These are phyloP conservation scores for Penicillium hordei DNA, from an alignment of 2,329 filamentous ascomycete species.

Conservation along the genomic window DNA sequence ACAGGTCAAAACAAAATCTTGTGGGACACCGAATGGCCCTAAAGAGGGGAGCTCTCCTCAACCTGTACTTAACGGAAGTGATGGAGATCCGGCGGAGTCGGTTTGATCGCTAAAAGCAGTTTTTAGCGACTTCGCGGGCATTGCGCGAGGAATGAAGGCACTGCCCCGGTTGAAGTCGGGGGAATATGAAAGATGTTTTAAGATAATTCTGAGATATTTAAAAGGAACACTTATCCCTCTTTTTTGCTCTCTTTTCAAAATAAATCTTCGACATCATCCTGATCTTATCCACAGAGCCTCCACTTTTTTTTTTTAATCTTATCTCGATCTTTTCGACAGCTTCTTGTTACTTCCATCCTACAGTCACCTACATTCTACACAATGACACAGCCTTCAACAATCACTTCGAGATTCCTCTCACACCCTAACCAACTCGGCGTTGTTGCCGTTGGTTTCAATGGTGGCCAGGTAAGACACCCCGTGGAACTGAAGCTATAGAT, in stretches of 20 bases:
- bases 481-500: neutral
- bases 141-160: slow-evolving; percentile 17
- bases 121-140: slow-evolving; percentile 39
- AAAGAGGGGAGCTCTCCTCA: slow-evolving; percentile 40
- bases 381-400: slow-evolving; percentile 59
- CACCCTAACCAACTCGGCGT: slow-evolving; percentile 79
- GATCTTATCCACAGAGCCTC: slow-evolving; percentile 1
- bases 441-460: slow-evolving; percentile 93
- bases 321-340: slow-evolving; percentile 18
- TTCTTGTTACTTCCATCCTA: slow-evolving; percentile 8
- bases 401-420: slow-evolving; percentile 73
- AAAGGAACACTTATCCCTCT: neutral
- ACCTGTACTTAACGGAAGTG: slow-evolving; percentile 52
- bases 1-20: slow-evolving; percentile 21
- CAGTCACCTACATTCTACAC: slow-evolving; percentile 8
- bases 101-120: slow-evolving; percentile 49
- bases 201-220: slow-evolving; percentile 1
- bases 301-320: slow-evolving; percentile 21
- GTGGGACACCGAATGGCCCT: slow-evolving; percentile 28
- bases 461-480: slow-evolving; percentile 72
- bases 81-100: slow-evolving; percentile 29
- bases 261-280: neutral
- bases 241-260: neutral
- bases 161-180: slow-evolving; percentile 13
- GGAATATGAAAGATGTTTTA: slow-evolving; percentile 7